Base-by-base conservation (phyloP, 2,329 filamentous ascomycete genomes). In the Alternaria ethzedia region DNA sequence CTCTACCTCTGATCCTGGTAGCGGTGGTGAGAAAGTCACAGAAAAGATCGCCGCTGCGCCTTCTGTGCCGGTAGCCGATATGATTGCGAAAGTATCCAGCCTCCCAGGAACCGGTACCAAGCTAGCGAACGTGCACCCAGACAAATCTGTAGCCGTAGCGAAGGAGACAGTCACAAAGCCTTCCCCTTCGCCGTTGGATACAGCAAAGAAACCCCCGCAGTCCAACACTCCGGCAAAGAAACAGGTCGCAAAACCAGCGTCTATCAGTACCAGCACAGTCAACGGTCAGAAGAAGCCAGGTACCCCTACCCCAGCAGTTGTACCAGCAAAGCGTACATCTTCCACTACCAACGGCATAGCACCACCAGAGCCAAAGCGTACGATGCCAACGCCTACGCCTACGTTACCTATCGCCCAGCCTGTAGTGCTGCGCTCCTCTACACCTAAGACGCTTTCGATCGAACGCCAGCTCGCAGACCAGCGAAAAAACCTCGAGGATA, bases 401-500 rank as follows among this genome's bases (percentile, higher is more conserved):
- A 46, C 30, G 4, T 45, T 28, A 28, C 26, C 26, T 28, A 28
- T 11, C 9, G 26, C 26, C 26, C 26, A 28, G 26, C 26, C 26
- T 28, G 26, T 28, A 28, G 26, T 28, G 2, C 26, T 9, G 20
- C 43, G 50, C 15, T 66, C 62, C 0, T 20, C 59, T 5, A 64
- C 50, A 17, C 60, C 65, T 0, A 59, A 61, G 5, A 25, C 61
- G 0, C 17, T 52, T 5, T 63, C 69, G 0, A 44, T 66, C 12
- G 63, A 70, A 8, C 58, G 51, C 3, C 62, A 67, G n/a, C 54
- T 73, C 20, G 21, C 64, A 4, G 68, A 72, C 9, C 66, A 68
- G 20, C 72, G 66, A 17, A 72, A 72, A 41, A 64, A 52, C 12
- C 60, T 74, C 5, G 52, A 69, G 3, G 54, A 49, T 1, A 25